Base-by-base conservation (phyloP, 257 asterid genomes). In the Solanum ossicruentum region DNA sequence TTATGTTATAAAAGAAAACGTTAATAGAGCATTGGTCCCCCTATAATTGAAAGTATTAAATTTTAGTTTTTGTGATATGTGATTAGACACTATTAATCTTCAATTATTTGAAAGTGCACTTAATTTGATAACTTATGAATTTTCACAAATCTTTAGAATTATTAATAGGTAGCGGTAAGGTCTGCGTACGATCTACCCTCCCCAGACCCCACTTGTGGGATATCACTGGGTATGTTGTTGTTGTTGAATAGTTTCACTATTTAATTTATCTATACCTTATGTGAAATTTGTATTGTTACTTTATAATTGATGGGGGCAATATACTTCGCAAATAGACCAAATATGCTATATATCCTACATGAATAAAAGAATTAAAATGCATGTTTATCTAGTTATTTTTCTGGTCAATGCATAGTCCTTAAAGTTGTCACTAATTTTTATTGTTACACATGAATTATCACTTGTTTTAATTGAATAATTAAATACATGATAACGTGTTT, bases 371-470 rank as follows among this genome's bases (percentile, higher is more conserved):
- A 9, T 11, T 57, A 18, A 11, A 54, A 57, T 57, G 21, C 23
- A 57, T 57, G 51, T 43, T 43, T 43, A 43, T 43, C 47, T 43
- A 43, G 47, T 43, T 18, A 16, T 20, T 16, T 3, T 55, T 55
- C 12, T 3, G 17, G 16, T 51, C 55, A 51, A 51, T 51, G 4
- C 16, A 51, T 12, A 12, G 4, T 4, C 13, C 16, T 51, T 6
- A 51, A 51, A 51, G 16, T 4, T 12, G 56, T 13, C 15, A 10
- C 18, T 18, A 17, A 56, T 18, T 56, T 56, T 56, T 56, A 8
- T 56, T 8, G 1, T 3, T 10, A 0, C 0, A 7, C 0, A 18
- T 21, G 18, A 56, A 18, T 18, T 56, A 8, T 43, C 0, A 8
- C 9, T 8, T 57, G 9, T 57, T 57, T 12, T 57, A 57, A 57